These are phyloP conservation scores for Porodaedalea pini DNA, from an alignment of 1,284 basidiomycete genomes.

Conservation along the genomic window DNA sequence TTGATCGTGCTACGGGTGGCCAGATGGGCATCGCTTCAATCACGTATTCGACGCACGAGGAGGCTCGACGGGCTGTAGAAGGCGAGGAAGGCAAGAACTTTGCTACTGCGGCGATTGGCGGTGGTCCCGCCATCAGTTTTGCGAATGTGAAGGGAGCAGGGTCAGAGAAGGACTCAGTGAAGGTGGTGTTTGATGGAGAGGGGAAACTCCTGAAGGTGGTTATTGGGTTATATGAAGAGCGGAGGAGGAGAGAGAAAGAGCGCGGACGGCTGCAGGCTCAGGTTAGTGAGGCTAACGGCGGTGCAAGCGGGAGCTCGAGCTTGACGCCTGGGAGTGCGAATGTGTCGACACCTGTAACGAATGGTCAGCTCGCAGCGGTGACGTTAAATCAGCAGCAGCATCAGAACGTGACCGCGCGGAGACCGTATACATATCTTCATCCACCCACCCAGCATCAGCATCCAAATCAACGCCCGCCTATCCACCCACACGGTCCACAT, in stretches of 20 bases:
- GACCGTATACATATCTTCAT: neutral
- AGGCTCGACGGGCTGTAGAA: slow-evolving; percentile 61
- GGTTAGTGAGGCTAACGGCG: slow-evolving; percentile 3
- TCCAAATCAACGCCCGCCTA: neutral
- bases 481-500: neutral
- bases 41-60: slow-evolving; percentile 58
- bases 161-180: slow-evolving; percentile 45
- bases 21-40: slow-evolving; percentile 83
- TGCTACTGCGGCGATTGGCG: slow-evolving; percentile 15
- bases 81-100: slow-evolving; percentile 55
- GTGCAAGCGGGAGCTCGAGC: slow-evolving; percentile 2
- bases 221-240: slow-evolving; percentile 55
- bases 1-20: slow-evolving; percentile 77
- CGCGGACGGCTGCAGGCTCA: slow-evolving; percentile 31
- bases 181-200: slow-evolving; percentile 62
- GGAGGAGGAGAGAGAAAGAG: slow-evolving; percentile 50
- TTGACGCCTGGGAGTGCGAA: slow-evolving; percentile 21
- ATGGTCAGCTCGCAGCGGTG: slow-evolving; percentile 20
- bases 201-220: slow-evolving; percentile 55
- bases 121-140: neutral
- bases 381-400: neutral
- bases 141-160: slow-evolving; percentile 1
- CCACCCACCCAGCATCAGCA: neutral
- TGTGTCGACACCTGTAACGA: slow-evolving; percentile 16
- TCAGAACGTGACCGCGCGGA: neutral